A percentile compares a stretch with the other conserved stretches of the same genome.
Evolutionary conservation across 169 alveolate species (phyloP).

Genomic region (Babesia ovata): DNA sequence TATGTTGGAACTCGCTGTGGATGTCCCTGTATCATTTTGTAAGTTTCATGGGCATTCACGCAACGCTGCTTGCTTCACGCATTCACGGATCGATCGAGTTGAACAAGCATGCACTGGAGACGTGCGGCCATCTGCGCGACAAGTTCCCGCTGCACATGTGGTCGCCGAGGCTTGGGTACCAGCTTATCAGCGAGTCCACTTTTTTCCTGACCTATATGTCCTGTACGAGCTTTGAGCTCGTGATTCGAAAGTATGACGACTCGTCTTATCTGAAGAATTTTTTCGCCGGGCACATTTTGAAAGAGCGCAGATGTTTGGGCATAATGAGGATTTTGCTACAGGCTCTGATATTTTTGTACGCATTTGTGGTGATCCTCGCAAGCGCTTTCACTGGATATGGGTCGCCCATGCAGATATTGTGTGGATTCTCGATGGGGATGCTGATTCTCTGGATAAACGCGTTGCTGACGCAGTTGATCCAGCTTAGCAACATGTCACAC

Average conservation of each 20-base stretch:
- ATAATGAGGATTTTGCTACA: conserved; percentile 36
- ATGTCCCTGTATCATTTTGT: conserved; percentile 56
- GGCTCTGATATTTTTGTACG: conserved; percentile 28
- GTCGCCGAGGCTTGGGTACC: conserved; percentile 47
- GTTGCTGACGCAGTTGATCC: conserved; percentile 50
- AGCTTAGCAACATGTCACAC: conserved; percentile 55
- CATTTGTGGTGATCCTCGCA: conserved; percentile 5
- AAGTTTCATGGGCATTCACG: conserved; percentile 65
- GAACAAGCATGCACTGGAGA: conserved; percentile 62
- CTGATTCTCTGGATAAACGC: conserved; percentile 57
- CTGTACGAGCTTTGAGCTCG: conserved; percentile 50
- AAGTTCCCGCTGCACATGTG: conserved; percentile 52
- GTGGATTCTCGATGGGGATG: conserved; percentile 67
- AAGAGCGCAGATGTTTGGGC: conserved; percentile 42
- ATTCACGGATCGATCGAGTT: conserved; percentile 53
- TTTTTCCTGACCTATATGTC: conserved; percentile 62
- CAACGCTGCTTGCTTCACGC: conserved; percentile 66
- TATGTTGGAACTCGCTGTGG: conserved; percentile 69
- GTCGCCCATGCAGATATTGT: conserved; percentile 63
- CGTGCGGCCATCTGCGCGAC: conserved; percentile 62
- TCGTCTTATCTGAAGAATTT: conserved; percentile 46
- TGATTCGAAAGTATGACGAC: conserved; percentile 55
- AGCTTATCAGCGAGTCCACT: conserved; percentile 51
- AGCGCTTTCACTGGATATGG: conserved; percentile 46
- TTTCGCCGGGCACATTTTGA: conserved; percentile 37